Evolutionary conservation across 495 filamentous ascomycete species (phyloP).

Genomic region (Hyaloscypha hepaticicola): DNA sequence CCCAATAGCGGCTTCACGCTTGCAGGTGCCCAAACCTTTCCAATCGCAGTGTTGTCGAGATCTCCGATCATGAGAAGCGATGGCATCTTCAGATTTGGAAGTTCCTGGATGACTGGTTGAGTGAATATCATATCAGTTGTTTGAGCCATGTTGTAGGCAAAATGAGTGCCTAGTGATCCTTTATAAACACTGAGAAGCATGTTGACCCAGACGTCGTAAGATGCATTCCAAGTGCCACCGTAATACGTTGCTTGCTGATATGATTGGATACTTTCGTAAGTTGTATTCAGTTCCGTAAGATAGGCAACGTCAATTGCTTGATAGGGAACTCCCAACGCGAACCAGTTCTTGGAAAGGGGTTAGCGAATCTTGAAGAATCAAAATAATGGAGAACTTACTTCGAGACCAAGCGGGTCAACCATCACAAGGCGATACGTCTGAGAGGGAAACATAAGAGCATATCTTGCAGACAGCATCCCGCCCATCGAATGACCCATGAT

Average conservation of each 20-base stretch:
- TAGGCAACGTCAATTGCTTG: slow-evolving; percentile 34
- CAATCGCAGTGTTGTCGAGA: slow-evolving; percentile 45
- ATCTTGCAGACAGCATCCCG: slow-evolving; percentile 45
- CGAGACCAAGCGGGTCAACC: slow-evolving; percentile 43
- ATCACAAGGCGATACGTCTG: slow-evolving; percentile 34
- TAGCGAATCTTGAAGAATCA: no score
- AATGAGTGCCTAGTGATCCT: slow-evolving; percentile 35
- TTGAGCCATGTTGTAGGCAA: slow-evolving; percentile 38
- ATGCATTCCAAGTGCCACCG: slow-evolving; percentile 35
- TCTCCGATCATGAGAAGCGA: slow-evolving; percentile 43
- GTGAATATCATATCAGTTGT: slow-evolving; percentile 46
- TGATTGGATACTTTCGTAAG: slow-evolving; percentile 36
- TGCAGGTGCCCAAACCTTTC: slow-evolving; percentile 45
- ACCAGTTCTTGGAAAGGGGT: no score
- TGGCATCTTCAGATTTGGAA: slow-evolving; percentile 34
- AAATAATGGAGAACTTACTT: no score
- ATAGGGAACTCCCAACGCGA: slow-evolving; percentile 43
- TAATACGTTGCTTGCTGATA: slow-evolving; percentile 49
- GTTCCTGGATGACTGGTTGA: slow-evolving; percentile 45
- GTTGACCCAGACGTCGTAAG: slow-evolving; percentile 46
- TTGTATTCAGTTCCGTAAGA: slow-evolving; percentile 34
- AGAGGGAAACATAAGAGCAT: slow-evolving; percentile 43
- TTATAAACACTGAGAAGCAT: slow-evolving; percentile 47
- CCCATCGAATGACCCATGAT: slow-evolving; percentile 49
- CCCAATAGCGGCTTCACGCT: slow-evolving; percentile 41